Percentiles rank a stretch among this genome's conserved stretches.
phyloP scores from a whole-genome alignment of 1,139 yeast genomes.

The Meyerozyma elateridarum region DNA sequence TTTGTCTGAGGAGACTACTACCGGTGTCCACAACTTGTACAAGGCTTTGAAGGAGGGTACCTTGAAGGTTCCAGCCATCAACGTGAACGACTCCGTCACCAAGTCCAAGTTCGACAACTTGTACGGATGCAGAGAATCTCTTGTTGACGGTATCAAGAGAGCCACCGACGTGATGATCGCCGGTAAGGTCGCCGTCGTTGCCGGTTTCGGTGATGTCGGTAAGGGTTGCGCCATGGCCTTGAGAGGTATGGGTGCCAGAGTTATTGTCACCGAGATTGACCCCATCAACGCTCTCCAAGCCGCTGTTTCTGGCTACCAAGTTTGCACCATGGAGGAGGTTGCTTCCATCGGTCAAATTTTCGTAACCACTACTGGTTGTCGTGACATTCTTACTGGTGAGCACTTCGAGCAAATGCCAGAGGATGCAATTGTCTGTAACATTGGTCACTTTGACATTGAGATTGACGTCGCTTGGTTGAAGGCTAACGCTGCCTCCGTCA shows the following conservation, averaged over 20 bases:
- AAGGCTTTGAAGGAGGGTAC: slow-evolving; percentile 86
- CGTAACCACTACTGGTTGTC: slow-evolving; percentile 99
- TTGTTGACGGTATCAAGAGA: slow-evolving; percentile 98
- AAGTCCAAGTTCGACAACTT: slow-evolving; percentile 99
- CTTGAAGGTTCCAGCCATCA: slow-evolving; percentile 98
- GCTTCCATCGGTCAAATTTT: slow-evolving; percentile 93
- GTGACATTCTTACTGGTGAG: slow-evolving; percentile 90
- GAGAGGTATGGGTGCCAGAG: slow-evolving; percentile 99
- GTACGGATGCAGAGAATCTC: slow-evolving; percentile 99
- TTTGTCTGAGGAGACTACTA: slow-evolving; percentile 98
- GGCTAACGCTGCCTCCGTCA: slow-evolving; percentile 83
- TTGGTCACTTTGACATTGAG: slow-evolving; percentile 99
- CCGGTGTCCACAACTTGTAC: slow-evolving; percentile 99
- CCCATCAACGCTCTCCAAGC: slow-evolving; percentile 99
- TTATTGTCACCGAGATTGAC: slow-evolving; percentile 94
- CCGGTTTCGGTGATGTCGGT: slow-evolving; percentile 99
- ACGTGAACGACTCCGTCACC: slow-evolving; percentile 98
- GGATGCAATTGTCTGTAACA: slow-evolving; percentile 99
- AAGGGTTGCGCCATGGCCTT: slow-evolving; percentile 99
- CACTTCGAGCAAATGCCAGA: slow-evolving; percentile 95
- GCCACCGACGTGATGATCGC: slow-evolving; percentile 99
- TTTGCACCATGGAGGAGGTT: slow-evolving; percentile 93
- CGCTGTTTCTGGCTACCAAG: slow-evolving; percentile 99
- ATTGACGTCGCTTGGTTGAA: slow-evolving; percentile 98
- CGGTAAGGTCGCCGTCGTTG: slow-evolving; percentile 98